Conservation (phyloP, 2,329 filamentous ascomycete genomes). For the Dothistroma pini region DNA sequence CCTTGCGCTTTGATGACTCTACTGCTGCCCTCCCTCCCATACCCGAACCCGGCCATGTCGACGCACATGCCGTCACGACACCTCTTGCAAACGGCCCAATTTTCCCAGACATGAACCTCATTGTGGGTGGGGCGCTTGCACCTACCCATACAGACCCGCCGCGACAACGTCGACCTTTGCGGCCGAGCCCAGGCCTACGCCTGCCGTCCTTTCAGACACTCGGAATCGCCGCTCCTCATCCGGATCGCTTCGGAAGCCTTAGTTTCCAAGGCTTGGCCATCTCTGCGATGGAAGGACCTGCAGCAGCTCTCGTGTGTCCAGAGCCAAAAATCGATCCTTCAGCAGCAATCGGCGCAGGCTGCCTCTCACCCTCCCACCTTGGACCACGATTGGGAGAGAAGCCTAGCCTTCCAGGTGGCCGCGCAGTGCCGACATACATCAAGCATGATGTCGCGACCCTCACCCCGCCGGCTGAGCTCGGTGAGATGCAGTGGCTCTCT, state of each 20-base stretch:
- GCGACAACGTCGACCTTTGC: slow-evolving; percentile 12
- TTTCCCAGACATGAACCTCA: slow-evolving; percentile 24
- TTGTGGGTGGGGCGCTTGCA: slow-evolving; percentile 30
- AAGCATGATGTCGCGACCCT: slow-evolving; percentile 40
- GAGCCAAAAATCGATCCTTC: slow-evolving; percentile 6
- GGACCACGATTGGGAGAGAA: slow-evolving; percentile 1
- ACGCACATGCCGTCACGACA: slow-evolving; percentile 16
- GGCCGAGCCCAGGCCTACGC: slow-evolving; percentile 41
- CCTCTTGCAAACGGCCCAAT: slow-evolving; percentile 18
- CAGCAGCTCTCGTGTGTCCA: neutral
- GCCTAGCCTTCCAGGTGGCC: slow-evolving; percentile 1
- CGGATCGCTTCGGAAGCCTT: slow-evolving; percentile 36
- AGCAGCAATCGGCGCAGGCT: slow-evolving; percentile 13
- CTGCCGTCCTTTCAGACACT: slow-evolving; percentile 53
- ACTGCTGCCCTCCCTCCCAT: slow-evolving; percentile 13
- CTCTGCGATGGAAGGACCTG: slow-evolving; percentile 4
- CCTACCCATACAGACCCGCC: slow-evolving; percentile 17
- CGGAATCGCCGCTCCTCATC: slow-evolving; percentile 48
- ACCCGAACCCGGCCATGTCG: slow-evolving; percentile 18
- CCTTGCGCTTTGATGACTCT: slow-evolving; percentile 13
- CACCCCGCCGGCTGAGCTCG: slow-evolving; percentile 45
- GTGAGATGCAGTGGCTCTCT: slow-evolving; percentile 35
- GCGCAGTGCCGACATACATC: slow-evolving; percentile 31
- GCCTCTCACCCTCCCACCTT: slow-evolving; percentile 4
- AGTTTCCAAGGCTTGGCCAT: slow-evolving; percentile 20